A percentile compares a stretch with the other conserved stretches of the same genome.
These are phyloP conservation scores for Immersiporthe knoxdaviesiana DNA, from an alignment of 2,329 filamentous ascomycete species.

Conservation along the genomic window DNA sequence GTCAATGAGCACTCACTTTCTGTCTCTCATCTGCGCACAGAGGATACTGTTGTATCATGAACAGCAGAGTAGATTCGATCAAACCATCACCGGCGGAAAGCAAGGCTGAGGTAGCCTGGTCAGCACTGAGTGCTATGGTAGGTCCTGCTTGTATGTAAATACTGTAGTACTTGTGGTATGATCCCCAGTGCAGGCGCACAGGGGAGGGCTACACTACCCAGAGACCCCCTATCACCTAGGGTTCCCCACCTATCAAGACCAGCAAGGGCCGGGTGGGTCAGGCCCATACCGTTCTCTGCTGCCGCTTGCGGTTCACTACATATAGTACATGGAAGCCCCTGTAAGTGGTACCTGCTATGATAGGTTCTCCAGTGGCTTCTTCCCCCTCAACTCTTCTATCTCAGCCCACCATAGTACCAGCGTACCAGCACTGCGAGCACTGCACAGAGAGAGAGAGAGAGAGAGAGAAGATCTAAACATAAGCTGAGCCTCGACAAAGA, in stretches of 20 bases:
- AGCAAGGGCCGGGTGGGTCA: not conserved
- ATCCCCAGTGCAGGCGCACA: not conserved
- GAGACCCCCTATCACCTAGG: not conserved
- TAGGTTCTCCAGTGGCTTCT: not conserved
- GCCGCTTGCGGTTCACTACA: conserved; percentile 9
- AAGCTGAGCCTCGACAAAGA: not conserved
- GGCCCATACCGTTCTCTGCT: not conserved
- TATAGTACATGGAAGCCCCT: not conserved
- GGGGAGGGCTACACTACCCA: not conserved
- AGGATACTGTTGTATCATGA: not conserved
- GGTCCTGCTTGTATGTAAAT: not conserved
- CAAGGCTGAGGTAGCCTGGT: not conserved
- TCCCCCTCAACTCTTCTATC: not conserved
- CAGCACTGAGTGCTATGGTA: not conserved
- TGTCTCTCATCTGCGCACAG: not conserved
- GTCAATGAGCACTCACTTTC: not conserved
- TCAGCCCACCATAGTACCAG: not conserved
- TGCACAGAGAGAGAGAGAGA: no score
- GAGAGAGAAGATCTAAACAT: not conserved
- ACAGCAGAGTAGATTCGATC: not conserved
- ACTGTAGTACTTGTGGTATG: not conserved
- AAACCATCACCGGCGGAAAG: not conserved
- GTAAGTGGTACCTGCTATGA: not conserved
- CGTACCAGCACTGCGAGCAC: not conserved
- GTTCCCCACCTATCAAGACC: not conserved